Base-by-base conservation (phyloP, 1,284 basidiomycete species). In the Coniferiporia weirii region DNA sequence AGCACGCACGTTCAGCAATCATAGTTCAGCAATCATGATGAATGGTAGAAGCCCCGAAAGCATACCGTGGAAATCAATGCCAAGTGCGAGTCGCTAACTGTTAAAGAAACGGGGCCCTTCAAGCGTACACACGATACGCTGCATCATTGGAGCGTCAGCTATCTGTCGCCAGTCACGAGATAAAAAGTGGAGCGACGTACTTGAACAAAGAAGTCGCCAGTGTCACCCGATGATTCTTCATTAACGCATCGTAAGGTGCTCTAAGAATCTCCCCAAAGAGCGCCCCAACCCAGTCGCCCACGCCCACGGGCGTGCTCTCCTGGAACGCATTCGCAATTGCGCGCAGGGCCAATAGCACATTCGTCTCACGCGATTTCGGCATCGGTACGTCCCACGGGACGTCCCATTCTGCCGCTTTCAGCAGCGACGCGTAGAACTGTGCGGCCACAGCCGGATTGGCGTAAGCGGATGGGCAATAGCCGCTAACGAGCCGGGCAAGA, bases 271-370 rank as follows among this genome's bases (percentile, higher is more conserved):
- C 71, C 52, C 78, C 76, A 20, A 92, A 71, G 45, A 89, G 83
- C 66, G 80, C 76, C 13, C 73, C 72, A 10, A 80, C 75, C 79
- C 84, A 86, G 10, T 70, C 67, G 9, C 73, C 77, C 20, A 79
- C 76, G 32, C 76, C 71, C 27, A 78, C 62, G 2, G 68, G 67
- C 15, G 72, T 71, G 19, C 73, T 74, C 56, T 85, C 81, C 64
- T 85, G 82, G 68, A 94, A 88, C 36, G 82, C 75, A 69, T 99
- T 99, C 19, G 91, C 86, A 19, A 98, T 67, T 0, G 86, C 86
- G 19, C 96, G 82, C 56, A 97, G 73, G 0, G 90, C 79, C n/a
- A 99, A 80, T 64, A 97, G 78, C 8, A 89, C 80, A 69, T 97
- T 98, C 9, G 89, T 95, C 67, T 95, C 92, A 52, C 86, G 77